A percentile compares a stretch with the other conserved stretches of the same genome.
phyloP scores from a whole-genome alignment of 2,329 filamentous ascomycete genomes.

The Fusarium temperatum region DNA sequence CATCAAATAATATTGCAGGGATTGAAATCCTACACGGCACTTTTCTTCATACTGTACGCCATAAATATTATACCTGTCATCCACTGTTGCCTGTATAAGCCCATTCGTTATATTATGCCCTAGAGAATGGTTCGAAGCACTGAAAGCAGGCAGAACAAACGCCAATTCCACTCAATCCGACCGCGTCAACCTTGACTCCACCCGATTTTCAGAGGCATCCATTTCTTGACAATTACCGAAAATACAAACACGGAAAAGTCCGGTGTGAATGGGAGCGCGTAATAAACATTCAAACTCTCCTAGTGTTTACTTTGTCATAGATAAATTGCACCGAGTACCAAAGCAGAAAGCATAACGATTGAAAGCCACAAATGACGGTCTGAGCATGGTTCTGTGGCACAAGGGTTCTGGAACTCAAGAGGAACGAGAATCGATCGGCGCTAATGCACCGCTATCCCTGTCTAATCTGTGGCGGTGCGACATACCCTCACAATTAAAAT shows the following conservation, averaged over 20 bases:
- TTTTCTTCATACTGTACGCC: background rate
- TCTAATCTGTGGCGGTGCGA: constrained; percentile 49
- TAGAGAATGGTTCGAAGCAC: too few relatives aligned
- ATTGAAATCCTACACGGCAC: background rate
- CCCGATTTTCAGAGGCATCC: background rate
- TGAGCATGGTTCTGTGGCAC: constrained; percentile 10
- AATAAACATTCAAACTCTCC: background rate
- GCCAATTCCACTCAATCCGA: background rate
- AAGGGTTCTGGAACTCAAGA: constrained; percentile 39
- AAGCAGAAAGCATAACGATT: background rate
- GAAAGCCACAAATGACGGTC: constrained; percentile 1
- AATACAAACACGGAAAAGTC: background rate
- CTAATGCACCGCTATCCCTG: constrained; percentile 46
- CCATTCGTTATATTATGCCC: background rate
- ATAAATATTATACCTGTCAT: background rate
- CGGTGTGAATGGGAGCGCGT: background rate
- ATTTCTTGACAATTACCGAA: background rate
- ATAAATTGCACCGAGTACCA: background rate
- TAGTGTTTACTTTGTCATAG: background rate
- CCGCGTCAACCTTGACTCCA: background rate
- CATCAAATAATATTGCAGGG: background rate
- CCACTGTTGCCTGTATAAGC: background rate
- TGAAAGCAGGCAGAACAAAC: background rate
- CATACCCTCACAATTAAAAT: constrained; percentile 17
- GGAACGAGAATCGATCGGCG: constrained; percentile 44